phyloP scores from a whole-genome alignment of 1,284 basidiomycete species.

The Irpex rosettiformis region DNA sequence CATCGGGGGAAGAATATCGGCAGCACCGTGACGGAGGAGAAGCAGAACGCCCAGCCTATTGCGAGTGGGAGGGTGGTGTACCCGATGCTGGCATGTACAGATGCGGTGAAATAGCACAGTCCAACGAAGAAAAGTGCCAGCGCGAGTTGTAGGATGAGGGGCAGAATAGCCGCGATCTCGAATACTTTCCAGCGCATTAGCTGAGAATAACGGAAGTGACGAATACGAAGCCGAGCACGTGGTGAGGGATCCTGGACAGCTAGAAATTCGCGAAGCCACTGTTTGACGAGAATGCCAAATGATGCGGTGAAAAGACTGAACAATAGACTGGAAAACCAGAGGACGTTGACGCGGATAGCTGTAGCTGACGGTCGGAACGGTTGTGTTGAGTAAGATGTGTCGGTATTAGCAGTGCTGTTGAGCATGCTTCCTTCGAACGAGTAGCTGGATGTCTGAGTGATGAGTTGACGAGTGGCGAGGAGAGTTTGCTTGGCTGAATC shows the following conservation, averaged over 20 bases:
- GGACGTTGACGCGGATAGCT: neutral
- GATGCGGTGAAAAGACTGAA: neutral
- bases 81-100: slow-evolving; percentile 1
- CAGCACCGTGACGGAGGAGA: neutral
- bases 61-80: neutral
- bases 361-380: neutral
- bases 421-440: neutral
- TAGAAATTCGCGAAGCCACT: neutral
- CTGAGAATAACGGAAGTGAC: slow-evolving; percentile 4
- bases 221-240: slow-evolving; percentile 2
- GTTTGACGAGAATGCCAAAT: neutral
- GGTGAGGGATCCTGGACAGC: neutral
- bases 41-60: slow-evolving; percentile 1
- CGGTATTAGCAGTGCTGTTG: neutral
- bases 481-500: neutral
- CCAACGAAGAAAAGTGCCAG: slow-evolving; percentile 13
- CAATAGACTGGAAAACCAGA: neutral
- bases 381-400: neutral
- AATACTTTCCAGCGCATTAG: slow-evolving; percentile 11
- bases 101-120: slow-evolving; percentile 8
- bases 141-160: slow-evolving; percentile 7
- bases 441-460: neutral
- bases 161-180: slow-evolving; percentile 9
- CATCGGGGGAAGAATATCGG: slow-evolving; percentile 4
- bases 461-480: neutral